These are phyloP conservation scores for Pochonia chlamydosporia DNA, from an alignment of 2,329 filamentous ascomycete genomes.

Conservation along the genomic window DNA sequence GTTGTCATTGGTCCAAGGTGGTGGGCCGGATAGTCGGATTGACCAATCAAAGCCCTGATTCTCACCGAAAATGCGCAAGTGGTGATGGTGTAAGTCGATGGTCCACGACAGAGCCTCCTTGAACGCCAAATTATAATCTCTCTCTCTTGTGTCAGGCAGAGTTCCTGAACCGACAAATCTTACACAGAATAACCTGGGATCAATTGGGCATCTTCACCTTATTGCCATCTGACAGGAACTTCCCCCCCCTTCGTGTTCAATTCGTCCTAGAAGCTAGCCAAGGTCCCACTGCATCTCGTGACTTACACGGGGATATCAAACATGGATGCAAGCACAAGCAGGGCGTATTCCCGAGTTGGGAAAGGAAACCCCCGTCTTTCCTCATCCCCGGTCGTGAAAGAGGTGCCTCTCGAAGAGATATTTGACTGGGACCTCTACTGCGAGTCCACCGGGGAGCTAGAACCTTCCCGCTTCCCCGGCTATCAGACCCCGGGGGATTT, in stretches of 20 bases:
- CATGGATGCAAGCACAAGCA: conserved; percentile 28
- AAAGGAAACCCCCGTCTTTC: conserved; percentile 31
- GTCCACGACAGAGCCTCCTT: conserved; percentile 27
- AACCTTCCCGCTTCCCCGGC: conserved; percentile 22
- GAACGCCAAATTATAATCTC: conserved; percentile 33
- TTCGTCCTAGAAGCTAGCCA: conserved; percentile 27
- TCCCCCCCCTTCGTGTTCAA: conserved; percentile 25
- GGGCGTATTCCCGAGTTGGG: conserved; percentile 28
- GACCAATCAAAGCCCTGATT: conserved; percentile 23
- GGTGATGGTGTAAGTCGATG: conserved; percentile 33
- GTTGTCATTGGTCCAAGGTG: conserved; percentile 21
- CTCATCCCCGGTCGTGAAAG: conserved; percentile 25
- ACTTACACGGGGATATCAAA: conserved; percentile 33
- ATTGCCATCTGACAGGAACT: conserved; percentile 29
- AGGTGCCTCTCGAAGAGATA: conserved; percentile 29
- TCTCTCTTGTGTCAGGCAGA: conserved; percentile 30
- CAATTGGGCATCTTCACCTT: conserved; percentile 34
- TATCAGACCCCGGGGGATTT: conserved; percentile 22
- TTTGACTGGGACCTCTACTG: conserved; percentile 33
- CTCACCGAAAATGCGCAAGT: conserved; percentile 25
- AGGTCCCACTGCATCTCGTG: conserved; percentile 37
- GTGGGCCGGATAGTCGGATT: conserved; percentile 11
- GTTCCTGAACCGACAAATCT: conserved; percentile 32
- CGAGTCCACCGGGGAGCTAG: conserved; percentile 24
- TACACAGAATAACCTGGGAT: conserved; percentile 31